phyloP scores from a whole-genome alignment of 1,284 basidiomycete genomes.

The Malassezia japonica region DNA sequence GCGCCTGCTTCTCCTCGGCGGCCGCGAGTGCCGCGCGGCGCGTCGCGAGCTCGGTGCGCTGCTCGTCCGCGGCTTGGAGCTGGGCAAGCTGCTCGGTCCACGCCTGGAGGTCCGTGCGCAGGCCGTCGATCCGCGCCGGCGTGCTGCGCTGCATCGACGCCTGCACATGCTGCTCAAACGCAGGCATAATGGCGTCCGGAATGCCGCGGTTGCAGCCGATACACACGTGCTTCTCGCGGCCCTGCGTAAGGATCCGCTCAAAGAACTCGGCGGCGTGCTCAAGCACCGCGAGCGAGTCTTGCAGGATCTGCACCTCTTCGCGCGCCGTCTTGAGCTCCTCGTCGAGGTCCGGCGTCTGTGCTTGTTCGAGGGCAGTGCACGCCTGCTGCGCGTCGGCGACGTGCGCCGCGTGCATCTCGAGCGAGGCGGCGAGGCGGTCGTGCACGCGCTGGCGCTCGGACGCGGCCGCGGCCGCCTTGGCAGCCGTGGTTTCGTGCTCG shows the following conservation, averaged over 20 bases:
- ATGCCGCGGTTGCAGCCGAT: conserved; percentile 11
- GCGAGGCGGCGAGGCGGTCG: not conserved
- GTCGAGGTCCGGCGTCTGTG: not conserved
- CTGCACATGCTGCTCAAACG: conserved; percentile 9
- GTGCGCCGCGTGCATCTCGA: not conserved
- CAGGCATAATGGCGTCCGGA: not conserved
- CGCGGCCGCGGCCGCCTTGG: not conserved
- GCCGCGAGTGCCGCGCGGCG: not conserved
- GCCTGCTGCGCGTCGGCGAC: not conserved
- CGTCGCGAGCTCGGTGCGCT: not conserved
- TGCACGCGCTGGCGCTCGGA: not conserved
- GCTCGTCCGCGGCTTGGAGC: not conserved
- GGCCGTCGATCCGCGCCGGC: conserved; percentile 2
- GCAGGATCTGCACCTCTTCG: conserved; percentile 7
- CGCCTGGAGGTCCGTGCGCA: conserved; percentile 4
- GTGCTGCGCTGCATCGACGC: conserved; percentile 11
- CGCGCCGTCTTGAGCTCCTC: conserved; percentile 2
- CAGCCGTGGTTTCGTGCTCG: not conserved
- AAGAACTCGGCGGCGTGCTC: conserved; percentile 11
- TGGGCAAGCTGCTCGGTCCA: conserved; percentile 7
- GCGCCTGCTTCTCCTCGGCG: not conserved
- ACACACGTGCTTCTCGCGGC: conserved; percentile 10
- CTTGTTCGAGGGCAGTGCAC: not conserved
- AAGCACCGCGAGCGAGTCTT: conserved; percentile 51
- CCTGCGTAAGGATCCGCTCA: conserved; percentile 8